phyloP scores from a whole-genome alignment of 2,329 filamentous ascomycete species.

The Penicillium sp. region DNA sequence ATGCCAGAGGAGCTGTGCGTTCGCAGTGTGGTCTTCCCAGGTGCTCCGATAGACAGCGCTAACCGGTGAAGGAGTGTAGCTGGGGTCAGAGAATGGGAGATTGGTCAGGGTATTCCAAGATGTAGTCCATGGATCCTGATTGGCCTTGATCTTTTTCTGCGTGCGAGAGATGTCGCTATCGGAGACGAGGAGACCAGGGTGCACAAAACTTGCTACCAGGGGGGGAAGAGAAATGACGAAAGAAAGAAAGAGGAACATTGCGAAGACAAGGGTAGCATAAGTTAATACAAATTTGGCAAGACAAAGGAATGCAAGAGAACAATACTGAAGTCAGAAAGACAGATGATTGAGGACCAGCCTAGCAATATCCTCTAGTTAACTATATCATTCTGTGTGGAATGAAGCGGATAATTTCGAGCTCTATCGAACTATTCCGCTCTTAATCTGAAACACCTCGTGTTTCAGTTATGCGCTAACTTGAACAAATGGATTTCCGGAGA shows the following conservation, averaged over 20 bases:
- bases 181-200: conserved; percentile 7
- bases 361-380: not conserved
- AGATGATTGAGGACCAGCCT: too few species aligned
- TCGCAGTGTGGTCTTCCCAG: not conserved
- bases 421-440: not conserved
- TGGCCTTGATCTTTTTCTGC: not conserved
- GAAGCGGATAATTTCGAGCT: not conserved
- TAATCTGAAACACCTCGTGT: not conserved
- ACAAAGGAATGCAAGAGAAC: not conserved
- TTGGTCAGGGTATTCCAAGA: conserved; percentile 2
- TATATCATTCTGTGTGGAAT: not conserved
- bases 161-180: conserved; percentile 1
- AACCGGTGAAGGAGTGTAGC: conserved; percentile 1
- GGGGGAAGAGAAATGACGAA: not conserved
- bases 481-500: too few species aligned
- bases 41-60: conserved; percentile 1
- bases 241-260: not conserved
- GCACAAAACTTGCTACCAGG: conserved; percentile 1
- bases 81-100: not conserved
- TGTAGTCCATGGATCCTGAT: conserved; percentile 5
- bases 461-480: not conserved
- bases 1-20: conserved; percentile 5
- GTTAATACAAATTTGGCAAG: not conserved
- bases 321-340: not conserved
- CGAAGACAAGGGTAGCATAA: not conserved